phyloP scores from a whole-genome alignment of 495 filamentous ascomycete genomes.

The Rhypophila decipiens region DNA sequence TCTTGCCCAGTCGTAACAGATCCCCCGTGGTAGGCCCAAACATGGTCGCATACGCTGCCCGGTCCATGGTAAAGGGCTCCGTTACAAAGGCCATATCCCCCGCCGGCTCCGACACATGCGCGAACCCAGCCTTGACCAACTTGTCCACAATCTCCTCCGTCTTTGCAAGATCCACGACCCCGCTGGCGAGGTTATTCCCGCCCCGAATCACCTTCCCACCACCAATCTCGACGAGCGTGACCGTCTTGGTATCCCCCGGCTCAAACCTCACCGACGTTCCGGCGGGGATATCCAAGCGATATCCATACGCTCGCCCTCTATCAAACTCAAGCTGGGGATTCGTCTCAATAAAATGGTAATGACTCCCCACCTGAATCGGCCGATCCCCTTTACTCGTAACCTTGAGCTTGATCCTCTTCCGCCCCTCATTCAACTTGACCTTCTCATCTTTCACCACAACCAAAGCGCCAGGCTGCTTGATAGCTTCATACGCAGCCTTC shows the following conservation, averaged over 20 bases:
- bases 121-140: constrained; percentile 68
- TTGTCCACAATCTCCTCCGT: constrained; percentile 58
- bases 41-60: constrained; percentile 75
- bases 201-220: constrained; percentile 77
- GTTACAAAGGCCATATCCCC: constrained; percentile 12
- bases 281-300: constrained; percentile 80
- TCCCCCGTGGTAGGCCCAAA: constrained; percentile 93
- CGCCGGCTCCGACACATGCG: constrained; percentile 60
- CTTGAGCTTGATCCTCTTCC: constrained; percentile 64
- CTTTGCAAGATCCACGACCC: constrained; percentile 56
- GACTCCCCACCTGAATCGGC: constrained; percentile 89
- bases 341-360: constrained; percentile 94
- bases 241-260: constrained; percentile 88
- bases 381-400: constrained; percentile 86
- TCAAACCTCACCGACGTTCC: constrained; percentile 94
- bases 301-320: constrained; percentile 77
- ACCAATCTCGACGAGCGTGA: constrained; percentile 86
- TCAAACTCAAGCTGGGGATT: constrained; percentile 92
- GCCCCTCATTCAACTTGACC: constrained; percentile 66
- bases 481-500: constrained; percentile 53
- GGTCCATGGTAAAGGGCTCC: constrained; percentile 62
- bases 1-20: constrained; percentile 70
- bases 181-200: constrained; percentile 74
- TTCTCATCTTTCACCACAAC: constrained; percentile 64
- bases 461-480: constrained; percentile 73